phyloP scores from a whole-genome alignment of 768 basidiomycete genomes.

The Hypsizygus marmoreus region DNA sequence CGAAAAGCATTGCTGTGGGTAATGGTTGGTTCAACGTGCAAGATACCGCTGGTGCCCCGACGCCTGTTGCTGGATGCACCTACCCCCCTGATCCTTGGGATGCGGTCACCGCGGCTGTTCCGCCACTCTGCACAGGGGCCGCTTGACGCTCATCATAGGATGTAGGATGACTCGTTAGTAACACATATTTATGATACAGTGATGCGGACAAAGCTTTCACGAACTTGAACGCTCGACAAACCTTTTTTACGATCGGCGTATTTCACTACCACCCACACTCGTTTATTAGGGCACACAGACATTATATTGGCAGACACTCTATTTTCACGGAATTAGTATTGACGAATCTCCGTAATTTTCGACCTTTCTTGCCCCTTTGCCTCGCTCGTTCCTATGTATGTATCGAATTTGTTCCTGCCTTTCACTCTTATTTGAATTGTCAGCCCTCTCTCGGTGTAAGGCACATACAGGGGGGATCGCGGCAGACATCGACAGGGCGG shows the following conservation, averaged over 20 bases:
- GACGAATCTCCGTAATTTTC: neutral
- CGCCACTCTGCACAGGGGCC: conserved; percentile 23
- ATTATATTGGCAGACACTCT: too few relatives aligned
- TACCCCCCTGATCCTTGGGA: conserved; percentile 57
- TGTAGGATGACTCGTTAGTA: too few relatives aligned
- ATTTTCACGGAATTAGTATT: too few relatives aligned
- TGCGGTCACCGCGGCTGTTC: conserved; percentile 34
- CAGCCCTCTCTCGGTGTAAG: too few relatives aligned
- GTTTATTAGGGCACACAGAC: too few relatives aligned
- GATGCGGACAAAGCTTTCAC: too few relatives aligned
- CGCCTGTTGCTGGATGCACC: conserved; percentile 52
- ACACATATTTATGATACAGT: too few relatives aligned
- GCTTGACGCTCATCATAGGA: conserved; percentile 1
- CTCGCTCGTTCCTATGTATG: neutral
- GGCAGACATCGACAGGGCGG: too few relatives aligned
- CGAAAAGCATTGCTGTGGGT: conserved; percentile 41
- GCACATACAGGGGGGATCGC: neutral
- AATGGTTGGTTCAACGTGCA: conserved; percentile 59
- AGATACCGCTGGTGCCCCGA: conserved; percentile 50
- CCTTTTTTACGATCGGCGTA: too few relatives aligned
- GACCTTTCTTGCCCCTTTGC: neutral
- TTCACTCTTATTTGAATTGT: neutral
- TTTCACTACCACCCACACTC: too few relatives aligned
- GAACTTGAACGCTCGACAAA: too few relatives aligned
- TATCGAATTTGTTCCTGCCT: neutral